Conservation (phyloP, 2,329 filamentous ascomycete species). For the Curvularia sp. region DNA sequence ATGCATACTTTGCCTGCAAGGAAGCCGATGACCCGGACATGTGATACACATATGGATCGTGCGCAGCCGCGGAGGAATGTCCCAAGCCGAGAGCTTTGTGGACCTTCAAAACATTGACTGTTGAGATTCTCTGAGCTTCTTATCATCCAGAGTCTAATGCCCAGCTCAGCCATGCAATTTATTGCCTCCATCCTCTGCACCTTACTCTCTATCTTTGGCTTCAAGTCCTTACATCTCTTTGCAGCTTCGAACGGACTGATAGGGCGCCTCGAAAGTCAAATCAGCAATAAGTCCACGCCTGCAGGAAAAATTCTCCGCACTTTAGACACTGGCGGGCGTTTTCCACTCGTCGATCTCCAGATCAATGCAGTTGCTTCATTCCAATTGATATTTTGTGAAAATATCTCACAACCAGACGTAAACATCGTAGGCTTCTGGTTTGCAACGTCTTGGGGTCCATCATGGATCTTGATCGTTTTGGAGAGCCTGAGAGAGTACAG, state of each 20-base stretch:
- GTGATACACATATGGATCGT: neutral
- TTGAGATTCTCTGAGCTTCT: neutral
- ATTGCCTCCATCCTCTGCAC: neutral
- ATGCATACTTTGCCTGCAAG: neutral
- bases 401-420: neutral
- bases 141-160: neutral
- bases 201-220: neutral
- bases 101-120: neutral
- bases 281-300: neutral
- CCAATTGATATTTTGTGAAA: neutral
- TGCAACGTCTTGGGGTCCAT: constrained; percentile 1
- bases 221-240: constrained; percentile 1
- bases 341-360: neutral
- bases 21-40: neutral
- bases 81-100: neutral
- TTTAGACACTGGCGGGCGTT: neutral
- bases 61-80: neutral
- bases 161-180: neutral
- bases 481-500: constrained; percentile 7
- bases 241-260: neutral
- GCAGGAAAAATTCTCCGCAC: constrained; percentile 1
- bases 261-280: neutral
- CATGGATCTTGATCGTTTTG: constrained; percentile 3
- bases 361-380: constrained; percentile 6
- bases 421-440: constrained; percentile 5